These are phyloP conservation scores for Ascochyta fabae DNA, from an alignment of 2,329 filamentous ascomycete genomes.

Conservation along the genomic window DNA sequence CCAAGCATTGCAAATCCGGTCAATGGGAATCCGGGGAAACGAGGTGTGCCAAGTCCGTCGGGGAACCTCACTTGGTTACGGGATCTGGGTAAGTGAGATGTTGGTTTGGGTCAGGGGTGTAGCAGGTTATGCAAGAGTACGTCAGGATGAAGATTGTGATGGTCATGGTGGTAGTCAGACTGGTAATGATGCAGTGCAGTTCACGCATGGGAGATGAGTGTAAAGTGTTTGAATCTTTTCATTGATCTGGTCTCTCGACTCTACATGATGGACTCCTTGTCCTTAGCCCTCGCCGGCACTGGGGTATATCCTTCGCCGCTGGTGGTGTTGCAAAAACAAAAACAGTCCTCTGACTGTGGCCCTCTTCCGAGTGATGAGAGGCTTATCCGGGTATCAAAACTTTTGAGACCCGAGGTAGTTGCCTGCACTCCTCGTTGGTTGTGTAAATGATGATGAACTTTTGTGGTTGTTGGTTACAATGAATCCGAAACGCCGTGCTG, in stretches of 20 bases:
- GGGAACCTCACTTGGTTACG: conserved; percentile 9
- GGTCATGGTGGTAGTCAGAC: not conserved
- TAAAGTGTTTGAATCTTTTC: conserved; percentile 10
- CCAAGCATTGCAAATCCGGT: conserved; percentile 16
- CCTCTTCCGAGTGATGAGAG: conserved; percentile 35
- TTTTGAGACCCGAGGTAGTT: conserved; percentile 16
- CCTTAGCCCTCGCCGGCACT: conserved; percentile 40
- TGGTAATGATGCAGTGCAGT: not conserved
- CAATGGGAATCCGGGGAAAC: conserved; percentile 15
- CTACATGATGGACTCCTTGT: conserved; percentile 18
- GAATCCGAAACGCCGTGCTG: conserved; percentile 29
- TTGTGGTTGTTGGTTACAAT: conserved; percentile 20
- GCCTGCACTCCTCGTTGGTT: conserved; percentile 43
- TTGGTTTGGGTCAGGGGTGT: not conserved
- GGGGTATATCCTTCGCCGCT: conserved; percentile 46
- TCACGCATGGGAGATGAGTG: not conserved
- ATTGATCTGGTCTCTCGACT: conserved; percentile 15
- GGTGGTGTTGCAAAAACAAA: conserved; percentile 35
- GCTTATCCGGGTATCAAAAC: conserved; percentile 15
- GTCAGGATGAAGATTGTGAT: not conserved
- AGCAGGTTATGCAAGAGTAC: not conserved
- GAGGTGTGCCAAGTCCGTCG: conserved; percentile 14
- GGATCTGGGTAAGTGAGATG: not conserved
- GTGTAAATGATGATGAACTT: conserved; percentile 30
- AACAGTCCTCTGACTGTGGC: conserved; percentile 18